Base-by-base conservation (phyloP, 805 yeast genomes). In the Pichia californica region DNA sequence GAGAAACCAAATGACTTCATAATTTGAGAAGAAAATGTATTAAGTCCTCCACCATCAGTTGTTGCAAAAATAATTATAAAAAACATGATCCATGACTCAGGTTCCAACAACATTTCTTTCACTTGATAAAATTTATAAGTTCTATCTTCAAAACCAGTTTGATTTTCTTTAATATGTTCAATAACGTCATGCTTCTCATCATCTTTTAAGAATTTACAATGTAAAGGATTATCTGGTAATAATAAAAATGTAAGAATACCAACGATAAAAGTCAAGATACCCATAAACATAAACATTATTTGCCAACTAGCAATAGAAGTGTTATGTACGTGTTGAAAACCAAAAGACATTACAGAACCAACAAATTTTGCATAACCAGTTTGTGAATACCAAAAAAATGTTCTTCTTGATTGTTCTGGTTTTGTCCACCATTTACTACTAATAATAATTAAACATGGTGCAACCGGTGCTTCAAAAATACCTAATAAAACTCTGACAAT, bases 401-500 rank as follows among this genome's bases (percentile, higher is more conserved):
- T 48, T 31, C 53, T 53, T 40, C 52, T 36, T 18, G 57, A 50
- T 36, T 53, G 58, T 38, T 58, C 62, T n/a, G 41, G 41, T 41
- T 48, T 56, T 15, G 48, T 52, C 40, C 55, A 58, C 59, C 60
- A 58, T 49, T 48, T 52, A 8, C 48, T 42, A 14, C 31, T 35
- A 11, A 48, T 43, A 4, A 40, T 40, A 15, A 48, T 40, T 14
- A 46, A 38, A 26, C 50, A 48, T 3, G 43, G 38, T 7, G 52
- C 46, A 23, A 51, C 50, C 9, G 50, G 41, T 21, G 52, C 47
- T 49, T 63, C 68, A 46, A 52, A 50, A 3, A 62, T 26, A 66
- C 81, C 81, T 18, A 74, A 54, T 49, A 71, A 66, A 51, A 73
- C 69, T 30, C 73, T 48, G 21, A 71, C 47, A 4, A 64, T 71